Base-by-base conservation (phyloP, 2,329 filamentous ascomycete genomes). In the Microcyclosporella mali region DNA sequence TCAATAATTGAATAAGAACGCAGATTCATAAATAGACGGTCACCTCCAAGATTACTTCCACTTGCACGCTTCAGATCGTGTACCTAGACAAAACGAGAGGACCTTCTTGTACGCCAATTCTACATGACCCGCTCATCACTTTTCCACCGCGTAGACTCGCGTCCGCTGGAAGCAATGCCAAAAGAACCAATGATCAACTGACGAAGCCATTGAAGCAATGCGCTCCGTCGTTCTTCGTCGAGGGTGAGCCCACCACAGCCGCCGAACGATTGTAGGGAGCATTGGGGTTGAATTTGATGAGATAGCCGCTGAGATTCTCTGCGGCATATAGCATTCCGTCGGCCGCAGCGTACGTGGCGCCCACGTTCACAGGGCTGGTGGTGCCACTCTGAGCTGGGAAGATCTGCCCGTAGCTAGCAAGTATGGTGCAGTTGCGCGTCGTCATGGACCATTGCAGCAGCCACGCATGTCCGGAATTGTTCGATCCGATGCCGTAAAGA, bases 401-500 rank as follows among this genome's bases (percentile, higher is more conserved):
- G 10, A 16, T 16, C 4, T 15, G 32, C 3, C 32, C 32, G 16
- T 34, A 16, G 15, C 37, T 12, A 15, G 6, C 14, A 9, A 39
- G 9, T 18, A 28, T 30, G 15, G 27, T 30, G 14, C 37, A 39
- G 25, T 39, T 30, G n/a, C 17, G n/a, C 15, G 37, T 39, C 3
- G 27, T 30, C 21, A 30, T 39, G 14, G 25, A 29, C 21, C 25
- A 39, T 10, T 27, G 25, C 14, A 17, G 10, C 32, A 34, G 14
- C 32, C 32, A 34, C 11, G 32, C 32, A 11, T 34, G 14, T 16
- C 32, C 32, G 18, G 32, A 17, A 4, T 11, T 16, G 12, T 27
- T 33, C 28, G 31, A 19, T 6, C 34, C 34, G 15, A 44, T n/a
- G 19, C 25, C 21, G 28, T 39, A 39, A 12, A 44, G 41, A 28